Conservation (phyloP, 768 basidiomycete genomes). For the Lyophyllum atratum region DNA sequence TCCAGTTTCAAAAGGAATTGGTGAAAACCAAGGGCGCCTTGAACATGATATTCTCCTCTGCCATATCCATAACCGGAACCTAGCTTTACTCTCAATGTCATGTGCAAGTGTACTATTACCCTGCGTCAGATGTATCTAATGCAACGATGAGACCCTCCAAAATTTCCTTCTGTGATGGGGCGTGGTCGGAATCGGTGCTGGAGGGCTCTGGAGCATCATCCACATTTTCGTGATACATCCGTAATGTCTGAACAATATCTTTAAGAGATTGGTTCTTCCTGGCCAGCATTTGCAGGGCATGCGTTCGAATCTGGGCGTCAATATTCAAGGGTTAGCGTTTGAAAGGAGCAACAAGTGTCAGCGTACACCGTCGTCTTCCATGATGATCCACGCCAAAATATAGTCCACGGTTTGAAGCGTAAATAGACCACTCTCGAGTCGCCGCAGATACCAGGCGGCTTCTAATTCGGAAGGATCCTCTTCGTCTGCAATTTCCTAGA, state of each 20-base stretch:
- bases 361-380: conserved; percentile 98
- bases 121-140: conserved; percentile 34
- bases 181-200: conserved; percentile 35
- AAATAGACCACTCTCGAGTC: conserved; percentile 85
- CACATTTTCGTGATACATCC: conserved; percentile 72
- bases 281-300: conserved; percentile 73
- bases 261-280: conserved; percentile 71
- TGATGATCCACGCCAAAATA: conserved; percentile 90
- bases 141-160: conserved; percentile 68
- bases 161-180: conserved; percentile 65
- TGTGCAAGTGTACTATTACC: conserved; percentile 5
- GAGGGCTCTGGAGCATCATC: conserved; percentile 47
- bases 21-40: conserved; percentile 82
- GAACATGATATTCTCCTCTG: conserved; percentile 83
- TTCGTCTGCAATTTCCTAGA: conserved; percentile 54
- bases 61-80: conserved; percentile 25
- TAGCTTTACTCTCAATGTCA: conserved; percentile 6
- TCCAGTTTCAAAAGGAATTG: conserved; percentile 87
- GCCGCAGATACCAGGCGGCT: conserved; percentile 81
- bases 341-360: not conserved
- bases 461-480: conserved; percentile 62
- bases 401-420: conserved; percentile 92
- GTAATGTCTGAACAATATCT: conserved; percentile 72
- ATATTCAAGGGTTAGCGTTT: conserved; percentile 1
- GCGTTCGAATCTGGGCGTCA: conserved; percentile 70